Evolutionary conservation across 768 basidiomycete species (phyloP).

Genomic region (Tulasnella sp.): DNA sequence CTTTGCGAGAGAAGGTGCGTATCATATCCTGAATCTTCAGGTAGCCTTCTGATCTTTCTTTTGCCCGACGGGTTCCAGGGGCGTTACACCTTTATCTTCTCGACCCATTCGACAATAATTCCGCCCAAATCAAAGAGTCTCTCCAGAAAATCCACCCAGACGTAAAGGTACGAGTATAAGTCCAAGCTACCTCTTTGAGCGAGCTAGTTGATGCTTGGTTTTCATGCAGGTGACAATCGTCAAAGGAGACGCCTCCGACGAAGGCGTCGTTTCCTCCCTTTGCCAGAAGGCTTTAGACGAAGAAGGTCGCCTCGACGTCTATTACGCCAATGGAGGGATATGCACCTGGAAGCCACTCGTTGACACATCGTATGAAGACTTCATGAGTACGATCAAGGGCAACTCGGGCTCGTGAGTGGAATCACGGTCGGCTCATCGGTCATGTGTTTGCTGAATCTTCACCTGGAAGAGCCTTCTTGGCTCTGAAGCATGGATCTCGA

Average conservation of each 20-base stretch:
- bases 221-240: slow-evolving; percentile 65
- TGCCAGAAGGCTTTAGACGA: slow-evolving; percentile 69
- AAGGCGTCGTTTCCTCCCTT: slow-evolving; percentile 53
- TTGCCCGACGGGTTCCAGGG: slow-evolving; percentile 44
- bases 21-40: background rate
- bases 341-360: slow-evolving; percentile 40
- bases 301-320: slow-evolving; percentile 81
- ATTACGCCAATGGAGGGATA: slow-evolving; percentile 83
- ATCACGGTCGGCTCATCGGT: slow-evolving; percentile 2
- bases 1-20: slow-evolving; percentile 71
- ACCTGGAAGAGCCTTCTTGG: slow-evolving; percentile 66
- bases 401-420: slow-evolving; percentile 52
- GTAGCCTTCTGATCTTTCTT: background rate
- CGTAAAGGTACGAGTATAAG: slow-evolving; percentile 59
- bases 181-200: slow-evolving; percentile 70
- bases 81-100: slow-evolving; percentile 30
- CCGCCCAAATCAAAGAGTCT: slow-evolving; percentile 61
- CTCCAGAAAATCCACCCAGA: slow-evolving; percentile 62
- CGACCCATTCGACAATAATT: slow-evolving; percentile 57
- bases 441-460: background rate
- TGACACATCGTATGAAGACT: slow-evolving; percentile 52
- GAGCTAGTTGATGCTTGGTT: slow-evolving; percentile 59
- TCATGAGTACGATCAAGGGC: slow-evolving; percentile 68
- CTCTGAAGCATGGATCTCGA: slow-evolving; percentile 73
- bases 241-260: slow-evolving; percentile 81